Evolutionary conservation across 345 rosid genomes (phyloP), one percentile per base, ranked within the genome.

Genomic region (Eucalyptus tenuipes): DNA sequence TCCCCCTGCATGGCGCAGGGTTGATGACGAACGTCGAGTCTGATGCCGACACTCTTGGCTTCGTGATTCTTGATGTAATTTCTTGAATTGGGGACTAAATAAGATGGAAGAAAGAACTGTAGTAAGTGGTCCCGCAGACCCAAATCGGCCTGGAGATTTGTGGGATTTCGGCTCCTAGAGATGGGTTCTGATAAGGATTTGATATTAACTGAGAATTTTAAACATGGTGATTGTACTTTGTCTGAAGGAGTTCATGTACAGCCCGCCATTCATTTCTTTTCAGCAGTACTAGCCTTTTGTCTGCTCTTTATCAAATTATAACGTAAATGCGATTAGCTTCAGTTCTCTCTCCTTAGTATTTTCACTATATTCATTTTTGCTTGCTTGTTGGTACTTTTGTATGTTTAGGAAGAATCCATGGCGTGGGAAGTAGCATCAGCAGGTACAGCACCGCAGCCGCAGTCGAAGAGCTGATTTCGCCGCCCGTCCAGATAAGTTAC

Each of bases 381-480:
- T 31, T 52, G 44, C 6, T 31, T 71, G 16, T 89, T 18, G 13
- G 68, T 22, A 37, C 52, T 57, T 79, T 87, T 25, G 48, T 50
- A 4, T 13, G 15, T 25, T 88, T 3, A 55, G 49, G 75, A 24
- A 49, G 31, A 16, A 16, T 22, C 15, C 42, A 40, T 71, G 50
- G 42, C 20, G 15, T 13, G 27, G 50, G 75, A 61, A 82, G 49
- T 85, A 50, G 87, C 85, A 71, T 92, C 87, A 89, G 90, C 87
- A 92, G 95, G 91, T 96, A 92, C 47, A 94, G 96, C 89, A 94
- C 96, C 29, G 91, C 95, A 89, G 94, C 96, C 14, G 97, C 93
- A 45, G 37, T 90, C 13, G 99, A 97, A 84, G 95, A 94, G 89
- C 94, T 93, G 86, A 91, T 96, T 24, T 88, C 84, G 89, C 99